Evolutionary conservation across 306 rosid genomes (phyloP).

Genomic region (Sophora flavescens): DNA sequence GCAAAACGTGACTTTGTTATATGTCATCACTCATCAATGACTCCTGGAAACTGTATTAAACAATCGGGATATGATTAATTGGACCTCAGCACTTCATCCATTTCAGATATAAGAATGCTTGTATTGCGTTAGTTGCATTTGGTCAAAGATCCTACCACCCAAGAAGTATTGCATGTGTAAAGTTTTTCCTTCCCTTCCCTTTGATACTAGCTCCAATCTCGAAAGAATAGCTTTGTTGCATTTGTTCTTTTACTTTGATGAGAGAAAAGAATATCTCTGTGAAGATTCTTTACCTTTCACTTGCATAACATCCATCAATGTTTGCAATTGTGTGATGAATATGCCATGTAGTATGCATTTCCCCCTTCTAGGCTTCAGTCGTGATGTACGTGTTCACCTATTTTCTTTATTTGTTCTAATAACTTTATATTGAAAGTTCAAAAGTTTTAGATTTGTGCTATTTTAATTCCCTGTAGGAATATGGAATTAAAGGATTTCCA

Average conservation of each 20-base stretch:
- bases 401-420: conserved; percentile 28
- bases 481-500: conserved; percentile 93
- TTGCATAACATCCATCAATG: background rate
- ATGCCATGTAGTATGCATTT: conserved; percentile 1
- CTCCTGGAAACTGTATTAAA: conserved; percentile 5
- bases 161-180: background rate
- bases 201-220: background rate
- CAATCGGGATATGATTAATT: conserved; percentile 6
- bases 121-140: background rate
- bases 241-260: too few species aligned
- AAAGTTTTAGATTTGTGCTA: conserved; percentile 30
- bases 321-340: conserved; percentile 22
- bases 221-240: too few species aligned
- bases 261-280: background rate
- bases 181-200: background rate
- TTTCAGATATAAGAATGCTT: conserved; percentile 13
- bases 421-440: conserved; percentile 2
- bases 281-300: conserved; percentile 30
- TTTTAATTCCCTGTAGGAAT: conserved; percentile 65
- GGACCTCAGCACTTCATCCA: background rate
- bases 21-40: background rate
- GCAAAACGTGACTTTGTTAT: background rate
- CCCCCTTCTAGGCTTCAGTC: background rate
- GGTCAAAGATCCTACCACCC: background rate
- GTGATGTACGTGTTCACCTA: conserved; percentile 19